Evolutionary conservation across 139 green algal genomes (phyloP).

Genomic region (Gonium pectorale): DNA sequence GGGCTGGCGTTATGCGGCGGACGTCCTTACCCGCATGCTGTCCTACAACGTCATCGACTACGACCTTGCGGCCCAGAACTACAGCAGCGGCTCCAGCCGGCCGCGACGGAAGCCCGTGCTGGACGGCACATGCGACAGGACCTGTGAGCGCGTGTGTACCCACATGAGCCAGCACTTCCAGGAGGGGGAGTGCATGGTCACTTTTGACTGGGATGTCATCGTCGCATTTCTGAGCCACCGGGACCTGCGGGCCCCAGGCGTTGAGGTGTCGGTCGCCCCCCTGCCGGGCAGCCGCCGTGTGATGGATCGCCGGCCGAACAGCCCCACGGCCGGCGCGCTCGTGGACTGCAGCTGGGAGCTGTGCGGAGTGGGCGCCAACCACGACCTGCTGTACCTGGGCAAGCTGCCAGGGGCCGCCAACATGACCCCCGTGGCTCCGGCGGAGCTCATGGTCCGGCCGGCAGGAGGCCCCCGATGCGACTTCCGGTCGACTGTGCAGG

Average conservation of each 20-base stretch:
- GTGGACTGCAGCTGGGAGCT: neutral
- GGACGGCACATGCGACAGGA: no score
- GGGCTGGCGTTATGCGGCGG: neutral
- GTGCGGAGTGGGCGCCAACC: conserved; percentile 5
- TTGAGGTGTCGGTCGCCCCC: neutral
- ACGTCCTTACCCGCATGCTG: neutral
- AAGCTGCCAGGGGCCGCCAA: neutral
- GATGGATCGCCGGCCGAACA: no score
- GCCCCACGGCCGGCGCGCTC: no score
- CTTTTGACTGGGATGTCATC: conserved; percentile 12
- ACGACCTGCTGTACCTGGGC: conserved; percentile 31
- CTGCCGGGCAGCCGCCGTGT: conserved; percentile 20
- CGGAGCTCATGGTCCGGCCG: no score
- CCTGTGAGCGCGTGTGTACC: neutral
- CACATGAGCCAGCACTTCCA: neutral
- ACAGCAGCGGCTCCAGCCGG: neutral
- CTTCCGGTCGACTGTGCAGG: no score
- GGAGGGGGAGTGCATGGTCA: conserved; percentile 1
- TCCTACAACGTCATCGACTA: conserved; percentile 10
- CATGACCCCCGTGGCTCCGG: no score
- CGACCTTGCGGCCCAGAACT: neutral
- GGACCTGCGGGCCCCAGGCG: neutral
- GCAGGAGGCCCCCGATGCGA: neutral
- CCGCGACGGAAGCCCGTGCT: neutral
- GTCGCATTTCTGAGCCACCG: neutral